Conservation (phyloP, 164 flowering plant genomes). For the Piper longum region DNA sequence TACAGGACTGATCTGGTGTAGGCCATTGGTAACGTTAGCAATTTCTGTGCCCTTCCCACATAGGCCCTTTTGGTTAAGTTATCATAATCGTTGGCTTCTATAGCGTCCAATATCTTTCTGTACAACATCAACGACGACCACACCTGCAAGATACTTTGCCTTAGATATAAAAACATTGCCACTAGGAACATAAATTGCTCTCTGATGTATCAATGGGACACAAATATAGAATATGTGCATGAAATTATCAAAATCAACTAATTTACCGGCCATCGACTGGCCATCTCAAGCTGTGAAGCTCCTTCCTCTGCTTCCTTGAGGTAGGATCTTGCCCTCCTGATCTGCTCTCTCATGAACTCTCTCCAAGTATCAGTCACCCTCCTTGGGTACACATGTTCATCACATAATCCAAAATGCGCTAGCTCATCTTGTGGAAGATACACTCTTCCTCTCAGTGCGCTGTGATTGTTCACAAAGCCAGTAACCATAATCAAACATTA, state of each 20-base stretch:
- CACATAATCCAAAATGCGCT: conserved; percentile 43
- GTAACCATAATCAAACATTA: neutral
- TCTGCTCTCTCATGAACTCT: conserved; percentile 71
- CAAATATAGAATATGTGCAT: neutral
- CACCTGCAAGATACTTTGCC: conserved; percentile 28
- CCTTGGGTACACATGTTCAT: conserved; percentile 46
- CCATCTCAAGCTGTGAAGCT: conserved; percentile 49
- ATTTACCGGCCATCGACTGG: conserved; percentile 68
- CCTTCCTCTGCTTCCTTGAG: conserved; percentile 57
- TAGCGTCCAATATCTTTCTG: conserved; percentile 52
- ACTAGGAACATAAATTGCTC: neutral
- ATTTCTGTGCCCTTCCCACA: conserved; percentile 50
- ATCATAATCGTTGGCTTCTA: conserved; percentile 59
- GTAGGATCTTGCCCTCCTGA: conserved; percentile 49
- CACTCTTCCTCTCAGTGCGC: conserved; percentile 63
- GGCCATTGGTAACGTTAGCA: conserved; percentile 48
- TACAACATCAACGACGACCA: conserved; percentile 60
- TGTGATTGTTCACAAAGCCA: conserved; percentile 12
- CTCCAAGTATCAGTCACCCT: conserved; percentile 48
- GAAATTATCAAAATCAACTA: neutral
- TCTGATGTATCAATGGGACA: neutral
- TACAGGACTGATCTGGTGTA: conserved; percentile 23
- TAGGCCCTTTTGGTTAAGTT: conserved; percentile 66
- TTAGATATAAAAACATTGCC: too few species aligned
- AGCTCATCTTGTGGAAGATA: conserved; percentile 89